Percentiles rank a stretch among this genome's conserved stretches.
Evolutionary conservation across 768 basidiomycete genomes (phyloP).

Genomic region (Boletus sensibilis): DNA sequence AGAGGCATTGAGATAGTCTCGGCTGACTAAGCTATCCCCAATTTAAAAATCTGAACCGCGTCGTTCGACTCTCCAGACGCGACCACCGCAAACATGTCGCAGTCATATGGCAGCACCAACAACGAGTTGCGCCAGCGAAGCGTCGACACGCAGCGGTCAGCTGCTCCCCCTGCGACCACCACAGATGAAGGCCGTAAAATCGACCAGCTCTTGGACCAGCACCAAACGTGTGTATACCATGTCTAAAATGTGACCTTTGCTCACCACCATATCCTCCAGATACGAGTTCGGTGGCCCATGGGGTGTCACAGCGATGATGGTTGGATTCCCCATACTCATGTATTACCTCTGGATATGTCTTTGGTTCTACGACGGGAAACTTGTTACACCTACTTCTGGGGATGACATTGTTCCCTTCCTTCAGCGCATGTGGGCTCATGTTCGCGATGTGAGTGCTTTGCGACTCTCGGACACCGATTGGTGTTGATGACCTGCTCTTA

Average conservation of each 20-base stretch:
- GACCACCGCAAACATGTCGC: conserved; percentile 24
- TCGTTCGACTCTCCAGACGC: conserved; percentile 12
- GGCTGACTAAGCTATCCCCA: conserved; percentile 19
- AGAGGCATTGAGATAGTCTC: background rate
- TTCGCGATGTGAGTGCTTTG: conserved; percentile 58
- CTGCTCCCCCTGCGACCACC: conserved; percentile 28
- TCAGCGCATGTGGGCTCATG: conserved; percentile 78
- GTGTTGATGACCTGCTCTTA: conserved; percentile 30
- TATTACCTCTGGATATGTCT: conserved; percentile 99
- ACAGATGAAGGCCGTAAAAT: conserved; percentile 72
- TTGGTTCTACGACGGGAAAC: conserved; percentile 89
- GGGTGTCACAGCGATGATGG: conserved; percentile 92
- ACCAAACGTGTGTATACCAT: conserved; percentile 47
- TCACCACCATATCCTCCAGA: conserved; percentile 39
- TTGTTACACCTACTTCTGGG: conserved; percentile 65
- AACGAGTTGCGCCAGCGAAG: conserved; percentile 33
- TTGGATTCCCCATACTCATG: conserved; percentile 92
- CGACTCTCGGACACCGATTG: background rate
- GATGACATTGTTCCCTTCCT: conserved; percentile 80
- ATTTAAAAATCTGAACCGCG: conserved; percentile 11
- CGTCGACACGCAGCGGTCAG: conserved; percentile 18
- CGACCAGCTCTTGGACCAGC: conserved; percentile 73
- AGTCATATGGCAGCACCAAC: conserved; percentile 26
- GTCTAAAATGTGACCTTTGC: background rate
- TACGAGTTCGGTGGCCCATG: conserved; percentile 96